Evolutionary conservation across 2,329 filamentous ascomycete genomes (phyloP).

Genomic region (Fusarium humuli): DNA sequence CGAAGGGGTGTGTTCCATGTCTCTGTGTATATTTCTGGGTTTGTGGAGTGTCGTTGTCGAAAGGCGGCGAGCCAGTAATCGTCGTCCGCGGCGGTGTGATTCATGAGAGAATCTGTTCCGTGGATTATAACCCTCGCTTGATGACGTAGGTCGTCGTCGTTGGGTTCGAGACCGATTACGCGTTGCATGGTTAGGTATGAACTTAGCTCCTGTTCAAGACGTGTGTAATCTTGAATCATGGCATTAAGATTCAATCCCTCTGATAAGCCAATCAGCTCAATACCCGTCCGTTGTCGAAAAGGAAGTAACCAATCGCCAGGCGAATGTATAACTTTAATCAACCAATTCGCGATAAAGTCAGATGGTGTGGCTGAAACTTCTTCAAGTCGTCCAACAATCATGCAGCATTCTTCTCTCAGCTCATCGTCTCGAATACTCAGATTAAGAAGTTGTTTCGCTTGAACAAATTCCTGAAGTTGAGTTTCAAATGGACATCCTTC

Average conservation of each 20-base stretch:
- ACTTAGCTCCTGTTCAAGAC: constrained; percentile 29
- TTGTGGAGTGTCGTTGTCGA: constrained; percentile 35
- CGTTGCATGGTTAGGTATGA: constrained; percentile 34
- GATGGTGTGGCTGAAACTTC: constrained; percentile 36
- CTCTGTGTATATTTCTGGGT: not conserved
- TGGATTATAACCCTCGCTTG: constrained; percentile 38
- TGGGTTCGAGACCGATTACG: constrained; percentile 34
- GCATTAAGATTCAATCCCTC: constrained; percentile 4
- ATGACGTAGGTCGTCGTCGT: constrained; percentile 33
- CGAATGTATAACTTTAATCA: constrained; percentile 35
- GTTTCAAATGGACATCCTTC: constrained; percentile 46
- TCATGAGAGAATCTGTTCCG: constrained; percentile 28
- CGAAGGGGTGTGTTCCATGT: constrained; percentile 4
- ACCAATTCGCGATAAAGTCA: constrained; percentile 45
- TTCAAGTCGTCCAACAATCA: constrained; percentile 36
- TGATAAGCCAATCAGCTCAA: not conserved
- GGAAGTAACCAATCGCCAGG: constrained; percentile 36
- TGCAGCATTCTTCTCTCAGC: constrained; percentile 39
- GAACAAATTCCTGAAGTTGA: constrained; percentile 38
- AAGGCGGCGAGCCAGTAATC: constrained; percentile 42
- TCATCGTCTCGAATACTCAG: constrained; percentile 31
- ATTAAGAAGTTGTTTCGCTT: constrained; percentile 13
- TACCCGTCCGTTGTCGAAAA: constrained; percentile 35
- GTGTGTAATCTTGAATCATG: constrained; percentile 41
- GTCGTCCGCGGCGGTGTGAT: constrained; percentile 42